Evolutionary conservation across 768 basidiomycete genomes (phyloP).

Genomic region (Tricholoma bakamatsutake): DNA sequence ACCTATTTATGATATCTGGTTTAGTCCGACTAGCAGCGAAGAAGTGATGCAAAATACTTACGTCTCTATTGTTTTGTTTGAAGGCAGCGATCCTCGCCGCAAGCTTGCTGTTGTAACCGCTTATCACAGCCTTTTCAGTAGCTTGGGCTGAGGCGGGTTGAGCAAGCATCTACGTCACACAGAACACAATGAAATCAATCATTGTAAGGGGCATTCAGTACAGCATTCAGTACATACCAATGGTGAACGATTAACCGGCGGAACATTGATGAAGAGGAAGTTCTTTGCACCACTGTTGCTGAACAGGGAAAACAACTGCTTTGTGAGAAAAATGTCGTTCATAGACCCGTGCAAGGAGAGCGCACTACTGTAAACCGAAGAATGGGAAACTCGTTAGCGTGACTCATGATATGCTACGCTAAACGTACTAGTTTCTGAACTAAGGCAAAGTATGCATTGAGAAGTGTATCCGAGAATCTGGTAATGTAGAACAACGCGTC

Average conservation of each 20-base stretch:
- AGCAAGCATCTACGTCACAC: slow-evolving; percentile 38
- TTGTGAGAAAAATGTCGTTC: not conserved
- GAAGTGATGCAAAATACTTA: slow-evolving; percentile 20
- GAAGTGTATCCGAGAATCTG: slow-evolving; percentile 44
- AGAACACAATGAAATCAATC: not conserved
- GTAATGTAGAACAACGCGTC: not conserved
- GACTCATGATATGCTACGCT: too few species aligned
- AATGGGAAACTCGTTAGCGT: not conserved
- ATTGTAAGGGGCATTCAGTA: not conserved
- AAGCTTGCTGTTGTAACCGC: slow-evolving; percentile 46
- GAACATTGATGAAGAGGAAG: slow-evolving; percentile 45
- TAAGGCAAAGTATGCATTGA: slow-evolving; percentile 44
- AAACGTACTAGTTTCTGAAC: slow-evolving; percentile 42
- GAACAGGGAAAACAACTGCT: not conserved
- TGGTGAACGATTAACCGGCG: slow-evolving; percentile 37
- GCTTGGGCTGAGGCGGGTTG: slow-evolving; percentile 34
- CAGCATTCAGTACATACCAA: slow-evolving; percentile 23
- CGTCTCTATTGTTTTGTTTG: slow-evolving; percentile 38
- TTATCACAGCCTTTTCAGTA: slow-evolving; percentile 40
- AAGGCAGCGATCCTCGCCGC: slow-evolving; percentile 34
- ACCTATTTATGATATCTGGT: slow-evolving; percentile 25
- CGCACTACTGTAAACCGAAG: slow-evolving; percentile 24
- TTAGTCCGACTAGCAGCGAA: not conserved
- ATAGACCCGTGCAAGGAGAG: not conserved
- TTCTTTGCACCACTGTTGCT: slow-evolving; percentile 50